Evolutionary conservation across 202 grass and related monocot genomes (phyloP).

Genomic region (Hordeum pubiflorum): DNA sequence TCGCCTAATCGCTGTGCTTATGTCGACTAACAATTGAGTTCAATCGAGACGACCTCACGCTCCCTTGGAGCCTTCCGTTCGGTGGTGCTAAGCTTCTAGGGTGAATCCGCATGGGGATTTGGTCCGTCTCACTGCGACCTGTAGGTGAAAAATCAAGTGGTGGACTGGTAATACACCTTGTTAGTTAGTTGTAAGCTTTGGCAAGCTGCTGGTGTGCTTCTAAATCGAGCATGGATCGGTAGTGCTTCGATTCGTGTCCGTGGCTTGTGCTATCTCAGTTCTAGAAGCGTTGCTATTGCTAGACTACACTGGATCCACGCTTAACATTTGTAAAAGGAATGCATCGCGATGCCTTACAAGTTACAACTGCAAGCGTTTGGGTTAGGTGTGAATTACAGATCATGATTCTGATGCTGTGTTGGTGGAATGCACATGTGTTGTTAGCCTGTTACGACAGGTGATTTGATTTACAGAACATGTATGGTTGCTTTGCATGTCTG

Average conservation of each 20-base stretch:
- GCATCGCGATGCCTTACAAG: neutral
- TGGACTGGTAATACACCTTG: neutral
- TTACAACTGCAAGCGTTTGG: neutral
- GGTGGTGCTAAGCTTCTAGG: neutral
- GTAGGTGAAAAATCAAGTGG: neutral
- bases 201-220: neutral
- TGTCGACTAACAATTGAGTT: neutral
- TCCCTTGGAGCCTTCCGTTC: neutral
- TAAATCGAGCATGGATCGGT: neutral
- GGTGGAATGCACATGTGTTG: neutral
- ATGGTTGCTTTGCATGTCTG: neutral
- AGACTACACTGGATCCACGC: neutral
- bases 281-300: neutral
- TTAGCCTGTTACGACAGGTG: neutral
- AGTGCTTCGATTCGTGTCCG: neutral
- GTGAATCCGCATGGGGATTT: neutral
- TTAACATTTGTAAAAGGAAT: neutral
- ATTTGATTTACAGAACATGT: neutral
- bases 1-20: neutral
- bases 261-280: neutral
- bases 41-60: neutral
- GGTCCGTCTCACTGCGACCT: neutral
- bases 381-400: neutral
- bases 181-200: constrained; percentile 14
- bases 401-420: neutral